phyloP scores from a whole-genome alignment of 1,284 basidiomycete genomes.

The Acaromyces ingoldii region DNA sequence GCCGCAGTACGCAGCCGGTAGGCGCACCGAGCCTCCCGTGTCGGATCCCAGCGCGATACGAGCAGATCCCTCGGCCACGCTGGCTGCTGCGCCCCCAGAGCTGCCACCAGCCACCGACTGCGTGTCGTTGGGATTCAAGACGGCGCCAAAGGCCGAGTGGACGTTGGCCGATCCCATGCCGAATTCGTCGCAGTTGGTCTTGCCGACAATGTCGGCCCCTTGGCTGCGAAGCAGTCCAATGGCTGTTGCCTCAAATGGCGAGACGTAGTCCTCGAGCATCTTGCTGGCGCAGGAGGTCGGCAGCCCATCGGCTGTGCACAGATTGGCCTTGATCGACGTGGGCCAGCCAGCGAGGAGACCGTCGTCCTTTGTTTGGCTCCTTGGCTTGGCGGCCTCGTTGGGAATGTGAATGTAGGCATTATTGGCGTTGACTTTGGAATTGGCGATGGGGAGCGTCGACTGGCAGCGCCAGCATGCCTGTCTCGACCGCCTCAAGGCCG shows the following conservation, averaged over 20 bases:
- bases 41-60: constrained; percentile 75
- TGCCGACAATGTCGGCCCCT: constrained; percentile 73
- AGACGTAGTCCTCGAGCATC: constrained; percentile 57
- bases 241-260: constrained; percentile 84
- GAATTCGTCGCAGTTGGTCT: constrained; percentile 96
- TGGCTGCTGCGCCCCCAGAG: constrained; percentile 49
- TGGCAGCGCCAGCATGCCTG: no score
- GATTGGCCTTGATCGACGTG: constrained; percentile 45
- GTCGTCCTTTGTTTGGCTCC: background rate
- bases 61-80: constrained; percentile 30
- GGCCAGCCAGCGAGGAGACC: constrained; percentile 29
- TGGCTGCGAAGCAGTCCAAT: constrained; percentile 62
- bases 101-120: constrained; percentile 52
- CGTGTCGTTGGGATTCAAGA: constrained; percentile 29
- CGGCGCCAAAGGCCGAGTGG: constrained; percentile 35
- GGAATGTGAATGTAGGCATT: background rate
- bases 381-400: background rate
- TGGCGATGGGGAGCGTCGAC: no score
- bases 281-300: constrained; percentile 34
- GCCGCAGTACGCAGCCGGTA: constrained; percentile 91
- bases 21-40: constrained; percentile 86
- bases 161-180: constrained; percentile 70
- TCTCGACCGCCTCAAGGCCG: no score
- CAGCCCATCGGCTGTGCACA: constrained; percentile 26
- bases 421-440: no score